Percentiles rank a stretch among this genome's conserved stretches.
phyloP scores from a whole-genome alignment of 352 stramenopile species.

The Phytophthora pistaciae region DNA sequence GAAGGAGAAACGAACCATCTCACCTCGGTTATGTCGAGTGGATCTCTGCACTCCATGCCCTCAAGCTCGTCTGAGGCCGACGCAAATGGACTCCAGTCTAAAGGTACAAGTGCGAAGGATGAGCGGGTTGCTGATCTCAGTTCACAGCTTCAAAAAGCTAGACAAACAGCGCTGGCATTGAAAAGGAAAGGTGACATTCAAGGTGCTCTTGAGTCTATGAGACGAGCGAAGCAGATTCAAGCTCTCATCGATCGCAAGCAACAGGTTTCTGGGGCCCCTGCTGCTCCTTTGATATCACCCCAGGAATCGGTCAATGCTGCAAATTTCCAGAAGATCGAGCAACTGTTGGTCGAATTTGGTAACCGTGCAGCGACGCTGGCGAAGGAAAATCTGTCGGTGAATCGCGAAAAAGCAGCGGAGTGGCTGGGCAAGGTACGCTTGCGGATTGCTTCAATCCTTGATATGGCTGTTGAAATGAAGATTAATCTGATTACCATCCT shows the following conservation, averaged over 20 bases:
- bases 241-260: slow-evolving; percentile 64
- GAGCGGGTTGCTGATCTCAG: slow-evolving; percentile 41
- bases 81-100: not conserved
- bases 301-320: slow-evolving; percentile 23
- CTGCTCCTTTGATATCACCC: not conserved
- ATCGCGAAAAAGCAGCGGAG: slow-evolving; percentile 60
- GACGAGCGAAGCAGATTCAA: slow-evolving; percentile 79
- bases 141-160: slow-evolving; percentile 55
- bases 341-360: slow-evolving; percentile 69
- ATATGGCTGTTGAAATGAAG: not conserved
- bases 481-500: slow-evolving; percentile 6
- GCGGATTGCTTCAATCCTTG: not conserved
- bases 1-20: slow-evolving; percentile 33
- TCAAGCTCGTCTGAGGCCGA: slow-evolving; percentile 11
- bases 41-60: slow-evolving; percentile 11
- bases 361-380: slow-evolving; percentile 61
- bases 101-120: not conserved
- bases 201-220: slow-evolving; percentile 70
- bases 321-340: slow-evolving; percentile 71
- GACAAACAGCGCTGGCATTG: slow-evolving; percentile 51
- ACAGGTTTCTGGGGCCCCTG: slow-evolving; percentile 5
- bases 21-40: slow-evolving; percentile 22
- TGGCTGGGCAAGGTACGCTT: slow-evolving; percentile 66
- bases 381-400: slow-evolving; percentile 55
- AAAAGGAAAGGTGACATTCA: slow-evolving; percentile 71